Percentiles rank a stretch among this genome's conserved stretches.
These are phyloP conservation scores for Ophiostoma piceae DNA, from an alignment of 2,329 filamentous ascomycete species.

Conservation along the genomic window DNA sequence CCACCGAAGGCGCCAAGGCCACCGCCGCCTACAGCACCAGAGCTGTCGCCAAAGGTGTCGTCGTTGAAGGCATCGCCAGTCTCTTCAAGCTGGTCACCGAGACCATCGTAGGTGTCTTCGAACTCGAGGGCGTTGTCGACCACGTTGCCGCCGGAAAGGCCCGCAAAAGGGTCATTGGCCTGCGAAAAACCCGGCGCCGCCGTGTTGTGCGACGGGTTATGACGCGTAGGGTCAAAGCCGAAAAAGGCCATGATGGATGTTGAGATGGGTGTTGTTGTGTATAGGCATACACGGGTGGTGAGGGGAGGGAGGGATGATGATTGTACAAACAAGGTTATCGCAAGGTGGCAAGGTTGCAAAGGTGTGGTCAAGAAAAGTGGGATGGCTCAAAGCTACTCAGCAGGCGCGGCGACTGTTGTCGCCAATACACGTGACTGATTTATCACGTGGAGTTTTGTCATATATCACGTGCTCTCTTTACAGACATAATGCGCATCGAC, in stretches of 20 bases:
- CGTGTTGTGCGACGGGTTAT: constrained; percentile 52
- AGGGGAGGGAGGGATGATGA: background rate
- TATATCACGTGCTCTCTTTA: background rate
- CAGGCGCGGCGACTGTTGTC: background rate
- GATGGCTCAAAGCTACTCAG: background rate
- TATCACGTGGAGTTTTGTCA: background rate
- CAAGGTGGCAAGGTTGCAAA: constrained; percentile 14
- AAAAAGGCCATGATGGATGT: constrained; percentile 71
- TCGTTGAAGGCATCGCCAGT: constrained; percentile 93
- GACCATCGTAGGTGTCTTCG: constrained; percentile 93
- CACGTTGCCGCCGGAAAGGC: constrained; percentile 62
- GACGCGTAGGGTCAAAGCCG: constrained; percentile 5
- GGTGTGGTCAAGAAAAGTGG: constrained; percentile 5
- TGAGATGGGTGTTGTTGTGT: constrained; percentile 6
- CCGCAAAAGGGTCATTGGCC: constrained; percentile 78
- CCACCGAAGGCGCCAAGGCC: constrained; percentile 8
- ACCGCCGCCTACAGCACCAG: background rate
- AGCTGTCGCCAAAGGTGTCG: constrained; percentile 73
- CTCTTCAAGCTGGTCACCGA: constrained; percentile 87
- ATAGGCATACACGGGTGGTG: constrained; percentile 14
- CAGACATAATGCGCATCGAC: no score
- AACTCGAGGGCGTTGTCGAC: constrained; percentile 66
- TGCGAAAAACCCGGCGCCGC: constrained; percentile 77
- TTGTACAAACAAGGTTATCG: constrained; percentile 9
- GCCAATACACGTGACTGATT: background rate